These are phyloP conservation scores for Lonicera japonica DNA, from an alignment of 129 eudicot species.

Conservation along the genomic window DNA sequence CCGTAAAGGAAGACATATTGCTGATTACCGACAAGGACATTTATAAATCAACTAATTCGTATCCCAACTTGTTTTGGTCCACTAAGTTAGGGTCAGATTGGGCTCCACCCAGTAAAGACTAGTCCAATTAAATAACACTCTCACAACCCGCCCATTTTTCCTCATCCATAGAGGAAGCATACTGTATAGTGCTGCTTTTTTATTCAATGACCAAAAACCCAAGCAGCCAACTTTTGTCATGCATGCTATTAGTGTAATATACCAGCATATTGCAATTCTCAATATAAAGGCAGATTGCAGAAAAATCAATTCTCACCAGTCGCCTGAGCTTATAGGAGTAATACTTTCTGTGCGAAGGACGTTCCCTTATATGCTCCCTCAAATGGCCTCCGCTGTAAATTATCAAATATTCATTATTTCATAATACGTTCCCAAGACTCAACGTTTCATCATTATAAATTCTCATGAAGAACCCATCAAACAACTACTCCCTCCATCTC, in stretches of 20 bases:
- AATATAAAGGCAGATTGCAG: not conserved
- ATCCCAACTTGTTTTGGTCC: too few relatives aligned
- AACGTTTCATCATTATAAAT: not conserved
- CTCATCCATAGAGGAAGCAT: too few relatives aligned
- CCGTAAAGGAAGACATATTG: too few relatives aligned
- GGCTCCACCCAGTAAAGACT: too few relatives aligned
- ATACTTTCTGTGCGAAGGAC: conserved; percentile 57
- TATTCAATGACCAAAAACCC: too few relatives aligned
- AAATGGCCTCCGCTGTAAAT: conserved; percentile 79
- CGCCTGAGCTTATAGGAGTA: conserved; percentile 75
- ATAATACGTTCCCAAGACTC: not conserved
- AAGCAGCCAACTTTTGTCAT: not conserved
- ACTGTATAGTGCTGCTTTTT: too few relatives aligned
- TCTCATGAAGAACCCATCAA: not conserved
- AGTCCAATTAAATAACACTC: too few relatives aligned
- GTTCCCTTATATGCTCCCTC: conserved; percentile 52
- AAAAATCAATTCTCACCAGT: conserved; percentile 41
- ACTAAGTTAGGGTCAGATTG: too few relatives aligned
- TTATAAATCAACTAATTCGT: too few relatives aligned
- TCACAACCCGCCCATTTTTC: too few relatives aligned
- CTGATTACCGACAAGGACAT: too few relatives aligned
- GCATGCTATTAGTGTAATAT: not conserved
- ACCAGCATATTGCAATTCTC: too few relatives aligned
- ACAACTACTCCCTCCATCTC: not conserved
- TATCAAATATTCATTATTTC: conserved; percentile 1